These are phyloP conservation scores for Eucalyptus pauciflora DNA, from an alignment of 345 rosid genomes.

Conservation along the genomic window DNA sequence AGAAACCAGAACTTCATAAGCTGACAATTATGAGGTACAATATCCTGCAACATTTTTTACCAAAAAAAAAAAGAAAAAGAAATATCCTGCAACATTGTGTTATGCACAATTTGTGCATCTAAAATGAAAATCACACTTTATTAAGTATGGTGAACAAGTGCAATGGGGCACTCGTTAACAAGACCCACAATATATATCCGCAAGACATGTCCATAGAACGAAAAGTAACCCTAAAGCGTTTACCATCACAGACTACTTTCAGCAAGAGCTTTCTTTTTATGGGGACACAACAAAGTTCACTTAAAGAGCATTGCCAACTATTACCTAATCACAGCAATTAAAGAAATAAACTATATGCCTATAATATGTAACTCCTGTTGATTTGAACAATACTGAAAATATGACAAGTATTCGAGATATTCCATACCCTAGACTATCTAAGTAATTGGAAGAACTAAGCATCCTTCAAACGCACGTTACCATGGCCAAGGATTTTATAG, in stretches of 20 bases:
- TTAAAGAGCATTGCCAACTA: neutral
- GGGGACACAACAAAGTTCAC: neutral
- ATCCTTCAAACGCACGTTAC: neutral
- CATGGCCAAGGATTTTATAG: neutral
- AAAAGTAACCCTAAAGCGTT: neutral
- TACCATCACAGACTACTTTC: neutral
- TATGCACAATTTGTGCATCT: neutral
- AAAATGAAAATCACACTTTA: neutral
- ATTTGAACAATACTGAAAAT: neutral
- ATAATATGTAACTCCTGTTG: neutral
- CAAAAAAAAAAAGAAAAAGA: too few species aligned
- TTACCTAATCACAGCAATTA: neutral
- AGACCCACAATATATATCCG: neutral
- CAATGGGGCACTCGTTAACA: neutral
- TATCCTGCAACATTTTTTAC: neutral
- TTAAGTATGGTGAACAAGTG: neutral
- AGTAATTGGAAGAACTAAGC: neutral
- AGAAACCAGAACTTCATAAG: neutral
- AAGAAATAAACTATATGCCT: neutral
- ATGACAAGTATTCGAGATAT: neutral
- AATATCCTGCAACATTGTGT: neutral
- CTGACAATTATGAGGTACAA: neutral
- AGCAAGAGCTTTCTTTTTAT: neutral
- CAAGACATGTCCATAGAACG: neutral
- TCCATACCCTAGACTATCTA: neutral